phyloP scores from a whole-genome alignment of 129 eudicot species.

The Silybum marianum region DNA sequence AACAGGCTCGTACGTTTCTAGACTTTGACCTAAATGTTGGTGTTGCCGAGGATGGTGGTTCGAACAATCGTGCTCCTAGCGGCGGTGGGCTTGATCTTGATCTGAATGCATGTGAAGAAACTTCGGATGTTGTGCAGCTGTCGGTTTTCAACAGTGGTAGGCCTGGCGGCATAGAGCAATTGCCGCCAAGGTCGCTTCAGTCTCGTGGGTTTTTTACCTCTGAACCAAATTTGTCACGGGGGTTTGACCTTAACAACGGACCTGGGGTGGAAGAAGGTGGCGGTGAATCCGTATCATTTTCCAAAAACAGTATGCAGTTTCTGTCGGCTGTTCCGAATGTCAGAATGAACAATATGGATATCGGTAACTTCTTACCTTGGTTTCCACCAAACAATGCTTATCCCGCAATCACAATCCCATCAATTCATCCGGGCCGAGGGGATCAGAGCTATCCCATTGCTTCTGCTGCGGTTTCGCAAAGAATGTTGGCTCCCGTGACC shows the following conservation, averaged over 20 bases:
- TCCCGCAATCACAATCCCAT: conserved; percentile 55
- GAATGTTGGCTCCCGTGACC: conserved; percentile 52
- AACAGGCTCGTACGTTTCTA: conserved; percentile 48
- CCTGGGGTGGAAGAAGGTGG: conserved; percentile 68
- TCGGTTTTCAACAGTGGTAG: conserved; percentile 38
- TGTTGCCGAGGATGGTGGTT: conserved; percentile 49
- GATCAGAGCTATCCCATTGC: conserved; percentile 53
- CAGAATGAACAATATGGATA: conserved; percentile 56
- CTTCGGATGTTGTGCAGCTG: conserved; percentile 53
- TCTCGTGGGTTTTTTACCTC: conserved; percentile 23
- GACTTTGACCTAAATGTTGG: conserved; percentile 79
- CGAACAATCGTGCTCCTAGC: conserved; percentile 15
- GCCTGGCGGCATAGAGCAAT: conserved; percentile 22
- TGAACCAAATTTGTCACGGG: conserved; percentile 48
- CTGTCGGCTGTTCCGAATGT: conserved; percentile 42
- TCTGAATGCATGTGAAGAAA: conserved; percentile 71
- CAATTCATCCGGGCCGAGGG: conserved; percentile 53
- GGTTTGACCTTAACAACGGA: conserved; percentile 70
- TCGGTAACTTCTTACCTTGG: conserved; percentile 68
- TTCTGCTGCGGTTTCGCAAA: conserved; percentile 46
- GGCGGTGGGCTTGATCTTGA: conserved; percentile 68
- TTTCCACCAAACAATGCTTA: conserved; percentile 58
- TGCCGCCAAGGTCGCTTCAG: conserved; percentile 34
- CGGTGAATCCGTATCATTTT: conserved; percentile 26
- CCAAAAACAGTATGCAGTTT: conserved; percentile 34